Evolutionary conservation across 306 rosid species (phyloP).

Genomic region (Sindora glabra): DNA sequence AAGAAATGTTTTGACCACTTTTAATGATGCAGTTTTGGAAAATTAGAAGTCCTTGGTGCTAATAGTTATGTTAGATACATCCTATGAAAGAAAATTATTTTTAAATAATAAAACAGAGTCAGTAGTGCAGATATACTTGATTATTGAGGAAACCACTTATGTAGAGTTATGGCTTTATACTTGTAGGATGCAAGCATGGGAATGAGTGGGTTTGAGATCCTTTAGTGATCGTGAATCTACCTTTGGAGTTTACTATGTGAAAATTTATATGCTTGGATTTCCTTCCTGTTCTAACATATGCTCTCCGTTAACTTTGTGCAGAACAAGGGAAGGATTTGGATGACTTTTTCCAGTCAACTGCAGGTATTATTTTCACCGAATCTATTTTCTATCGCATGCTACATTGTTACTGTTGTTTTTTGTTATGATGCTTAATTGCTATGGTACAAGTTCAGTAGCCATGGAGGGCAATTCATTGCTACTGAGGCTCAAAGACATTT

Average conservation of each 20-base stretch:
- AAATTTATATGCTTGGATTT: not conserved
- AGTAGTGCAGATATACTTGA: not conserved
- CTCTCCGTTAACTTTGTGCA: conserved; percentile 27
- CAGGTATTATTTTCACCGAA: conserved; percentile 38
- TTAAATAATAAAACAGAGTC: not conserved
- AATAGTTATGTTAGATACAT: not conserved
- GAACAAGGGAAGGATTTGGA: conserved; percentile 75
- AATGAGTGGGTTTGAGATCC: conserved; percentile 13
- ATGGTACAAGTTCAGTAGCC: not conserved
- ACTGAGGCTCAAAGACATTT: not conserved
- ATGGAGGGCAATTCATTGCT: not conserved
- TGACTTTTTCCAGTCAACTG: conserved; percentile 84
- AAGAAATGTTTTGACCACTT: not conserved
- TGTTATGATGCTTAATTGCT: not conserved
- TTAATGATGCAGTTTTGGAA: not conserved
- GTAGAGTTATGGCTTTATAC: not conserved
- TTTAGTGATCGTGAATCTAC: not conserved
- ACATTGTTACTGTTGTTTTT: not conserved
- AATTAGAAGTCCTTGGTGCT: not conserved
- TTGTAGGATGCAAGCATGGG: not conserved
- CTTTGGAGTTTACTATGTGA: not conserved
- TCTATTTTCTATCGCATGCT: not conserved
- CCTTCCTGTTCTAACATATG: conserved; percentile 2
- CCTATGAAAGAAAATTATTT: not conserved
- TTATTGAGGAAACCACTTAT: not conserved